A percentile compares a stretch with the other conserved stretches of the same genome.
These are phyloP conservation scores for Serendipita sp. DNA, from an alignment of 768 basidiomycete genomes.

Conservation along the genomic window DNA sequence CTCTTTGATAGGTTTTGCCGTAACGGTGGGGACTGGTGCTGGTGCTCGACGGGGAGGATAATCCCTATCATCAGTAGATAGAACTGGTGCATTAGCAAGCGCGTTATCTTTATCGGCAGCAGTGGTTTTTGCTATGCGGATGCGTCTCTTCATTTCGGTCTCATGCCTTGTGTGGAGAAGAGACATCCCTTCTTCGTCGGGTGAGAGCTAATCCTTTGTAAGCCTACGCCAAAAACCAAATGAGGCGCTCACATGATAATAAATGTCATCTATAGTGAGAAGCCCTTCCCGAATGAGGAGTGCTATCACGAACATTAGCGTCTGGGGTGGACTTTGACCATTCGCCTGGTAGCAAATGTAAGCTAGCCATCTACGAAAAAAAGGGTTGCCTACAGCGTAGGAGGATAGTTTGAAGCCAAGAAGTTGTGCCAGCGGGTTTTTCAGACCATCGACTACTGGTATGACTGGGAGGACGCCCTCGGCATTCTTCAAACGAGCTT, in stretches of 20 bases:
- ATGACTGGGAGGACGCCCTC: conserved; percentile 10
- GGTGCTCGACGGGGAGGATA: not conserved
- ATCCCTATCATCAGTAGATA: not conserved
- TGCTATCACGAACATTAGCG: conserved; percentile 67
- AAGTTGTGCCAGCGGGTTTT: conserved; percentile 46
- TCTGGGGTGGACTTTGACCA: conserved; percentile 46
- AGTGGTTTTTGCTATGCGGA: conserved; percentile 51
- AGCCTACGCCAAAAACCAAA: not conserved
- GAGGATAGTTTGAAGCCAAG: conserved; percentile 94
- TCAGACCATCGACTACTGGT: not conserved
- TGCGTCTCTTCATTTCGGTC: conserved; percentile 42
- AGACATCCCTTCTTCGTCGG: conserved; percentile 63
- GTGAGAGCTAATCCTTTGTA: conserved; percentile 36
- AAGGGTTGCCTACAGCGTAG: conserved; percentile 49
- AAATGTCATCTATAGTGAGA: conserved; percentile 72
- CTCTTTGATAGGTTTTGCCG: conserved; percentile 22
- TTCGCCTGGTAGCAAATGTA: not conserved
- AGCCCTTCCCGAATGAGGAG: conserved; percentile 82
- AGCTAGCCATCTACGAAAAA: not conserved
- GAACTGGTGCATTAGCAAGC: conserved; percentile 24
- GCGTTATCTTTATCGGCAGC: conserved; percentile 77
- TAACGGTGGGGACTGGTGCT: conserved; percentile 22
- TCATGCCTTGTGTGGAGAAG: conserved; percentile 47
- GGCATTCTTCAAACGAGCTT: conserved; percentile 9
- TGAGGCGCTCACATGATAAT: conserved; percentile 58